A percentile compares a stretch with the other conserved stretches of the same genome.
phyloP scores from a whole-genome alignment of 2,329 filamentous ascomycete genomes.

The Alternaria burnsii region DNA sequence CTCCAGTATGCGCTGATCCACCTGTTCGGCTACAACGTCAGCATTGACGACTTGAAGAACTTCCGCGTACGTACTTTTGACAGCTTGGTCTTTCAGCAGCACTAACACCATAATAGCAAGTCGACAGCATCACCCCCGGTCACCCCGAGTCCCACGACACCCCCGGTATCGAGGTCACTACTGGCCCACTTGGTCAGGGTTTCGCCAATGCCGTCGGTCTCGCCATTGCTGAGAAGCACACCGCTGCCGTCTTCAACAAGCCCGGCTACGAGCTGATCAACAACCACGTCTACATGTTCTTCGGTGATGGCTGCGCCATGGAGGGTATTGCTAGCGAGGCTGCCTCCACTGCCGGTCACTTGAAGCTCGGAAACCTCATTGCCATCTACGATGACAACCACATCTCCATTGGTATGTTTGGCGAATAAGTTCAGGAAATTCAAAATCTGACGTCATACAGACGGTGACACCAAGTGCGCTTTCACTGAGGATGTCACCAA shows the following conservation, averaged over 20 bases:
- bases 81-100: constrained; percentile 54
- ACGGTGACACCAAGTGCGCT: constrained; percentile 93
- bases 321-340: constrained; percentile 97
- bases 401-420: constrained; percentile 75
- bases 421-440: not conserved
- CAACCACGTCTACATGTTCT: constrained; percentile 97
- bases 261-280: constrained; percentile 88
- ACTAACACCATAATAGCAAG: constrained; percentile 57
- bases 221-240: constrained; percentile 94
- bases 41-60: constrained; percentile 89
- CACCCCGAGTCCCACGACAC: constrained; percentile 98
- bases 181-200: constrained; percentile 96
- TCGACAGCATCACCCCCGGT: constrained; percentile 87
- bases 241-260: constrained; percentile 94
- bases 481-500: constrained; percentile 97
- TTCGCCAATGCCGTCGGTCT: constrained; percentile 97
- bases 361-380: constrained; percentile 98
- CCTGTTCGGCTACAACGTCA: constrained; percentile 88
- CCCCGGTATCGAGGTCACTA: constrained; percentile 96
- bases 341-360: constrained; percentile 89
- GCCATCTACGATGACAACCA: constrained; percentile 98
- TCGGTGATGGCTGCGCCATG: constrained; percentile 98
- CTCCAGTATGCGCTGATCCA: constrained; percentile 98
- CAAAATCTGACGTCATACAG: constrained; percentile 54
- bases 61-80: constrained; percentile 82